Percentiles rank a stretch among this genome's conserved stretches.
phyloP scores from a whole-genome alignment of 805 yeast species.

The Blastobotrys parvus region DNA sequence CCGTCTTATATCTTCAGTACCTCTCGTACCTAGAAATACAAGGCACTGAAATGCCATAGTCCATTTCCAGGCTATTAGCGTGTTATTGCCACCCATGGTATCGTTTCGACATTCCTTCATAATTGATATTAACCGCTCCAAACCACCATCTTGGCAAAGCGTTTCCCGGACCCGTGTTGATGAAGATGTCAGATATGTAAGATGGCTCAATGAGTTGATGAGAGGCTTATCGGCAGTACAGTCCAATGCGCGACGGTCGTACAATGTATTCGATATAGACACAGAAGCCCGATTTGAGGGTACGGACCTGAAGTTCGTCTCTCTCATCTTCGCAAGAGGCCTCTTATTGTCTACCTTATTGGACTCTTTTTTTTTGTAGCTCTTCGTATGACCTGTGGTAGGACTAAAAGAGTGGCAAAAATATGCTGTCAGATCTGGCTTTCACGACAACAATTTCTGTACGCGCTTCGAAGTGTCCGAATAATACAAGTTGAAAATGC shows the following conservation, averaged over 20 bases:
- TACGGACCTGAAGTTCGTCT: constrained; percentile 75
- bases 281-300: constrained; percentile 85
- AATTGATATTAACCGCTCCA: constrained; percentile 79
- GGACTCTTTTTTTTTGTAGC: no score
- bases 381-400: no score
- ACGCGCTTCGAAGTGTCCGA: no score
- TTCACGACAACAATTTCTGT: no score
- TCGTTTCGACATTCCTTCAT: constrained; percentile 62
- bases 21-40: constrained; percentile 86
- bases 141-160: constrained; percentile 80
- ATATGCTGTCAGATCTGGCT: no score
- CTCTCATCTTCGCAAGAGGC: no score
- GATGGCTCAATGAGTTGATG: constrained; percentile 83
- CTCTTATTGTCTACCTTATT: no score
- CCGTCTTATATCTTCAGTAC: constrained; percentile 76
- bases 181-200: constrained; percentile 81
- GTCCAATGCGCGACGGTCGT: constrained; percentile 88
- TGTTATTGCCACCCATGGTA: constrained; percentile 5
- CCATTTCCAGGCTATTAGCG: constrained; percentile 94
- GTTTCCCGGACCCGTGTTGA: constrained; percentile 88
- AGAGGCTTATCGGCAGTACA: constrained; percentile 83
- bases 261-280: constrained; percentile 76
- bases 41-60: constrained; percentile 88
- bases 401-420: no score
- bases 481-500: no score